Conservation (phyloP, 768 basidiomycete genomes). For the Suillus occidentalis region DNA sequence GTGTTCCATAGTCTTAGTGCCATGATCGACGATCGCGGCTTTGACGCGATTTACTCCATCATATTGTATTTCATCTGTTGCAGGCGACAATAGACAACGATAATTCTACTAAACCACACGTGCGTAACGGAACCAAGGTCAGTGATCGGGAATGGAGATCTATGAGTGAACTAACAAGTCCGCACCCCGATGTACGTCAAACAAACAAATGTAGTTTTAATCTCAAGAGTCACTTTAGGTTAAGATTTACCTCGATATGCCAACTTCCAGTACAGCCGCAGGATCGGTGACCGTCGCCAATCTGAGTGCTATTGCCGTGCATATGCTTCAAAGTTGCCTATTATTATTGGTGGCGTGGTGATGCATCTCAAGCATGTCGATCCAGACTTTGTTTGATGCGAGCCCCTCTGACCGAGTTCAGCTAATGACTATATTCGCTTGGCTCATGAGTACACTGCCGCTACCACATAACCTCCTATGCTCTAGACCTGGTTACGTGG, state of each 20-base stretch:
- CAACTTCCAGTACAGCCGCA: constrained; percentile 41
- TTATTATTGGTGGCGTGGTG: constrained; percentile 44
- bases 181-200: constrained; percentile 39
- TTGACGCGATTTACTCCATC: constrained; percentile 79
- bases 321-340: constrained; percentile 39
- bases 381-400: not conserved
- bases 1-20: constrained; percentile 49
- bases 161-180: constrained; percentile 42
- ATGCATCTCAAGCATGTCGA: constrained; percentile 40
- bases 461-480: constrained; percentile 63
- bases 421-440: constrained; percentile 61
- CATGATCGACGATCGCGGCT: constrained; percentile 59
- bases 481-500: constrained; percentile 53
- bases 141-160: constrained; percentile 38
- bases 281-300: constrained; percentile 34
- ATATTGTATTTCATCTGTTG: not conserved
- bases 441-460: constrained; percentile 52
- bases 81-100: not conserved
- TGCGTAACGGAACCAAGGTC: not conserved
- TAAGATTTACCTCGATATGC: constrained; percentile 46
- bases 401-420: constrained; percentile 10
- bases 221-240: constrained; percentile 20
- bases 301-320: constrained; percentile 33
- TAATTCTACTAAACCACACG: not conserved
- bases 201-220: constrained; percentile 1